Conservation (phyloP, 106 monocot genomes). For the Apostasia ramifera region DNA sequence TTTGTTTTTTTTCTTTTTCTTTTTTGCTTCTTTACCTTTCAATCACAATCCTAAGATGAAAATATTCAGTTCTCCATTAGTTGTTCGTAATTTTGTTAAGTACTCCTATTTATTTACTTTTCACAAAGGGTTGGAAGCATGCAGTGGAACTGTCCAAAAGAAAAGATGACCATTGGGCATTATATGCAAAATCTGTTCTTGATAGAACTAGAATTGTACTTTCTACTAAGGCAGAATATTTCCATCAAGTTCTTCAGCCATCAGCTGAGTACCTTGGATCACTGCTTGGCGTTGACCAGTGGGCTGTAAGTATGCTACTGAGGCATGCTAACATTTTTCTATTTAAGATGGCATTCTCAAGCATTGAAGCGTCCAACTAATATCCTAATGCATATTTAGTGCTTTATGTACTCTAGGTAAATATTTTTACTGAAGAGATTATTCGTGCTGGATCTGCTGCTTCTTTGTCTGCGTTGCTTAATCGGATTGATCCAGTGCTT, state of each 20-base stretch:
- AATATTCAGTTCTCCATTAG: not conserved
- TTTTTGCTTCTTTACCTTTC: no score
- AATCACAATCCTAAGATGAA: no score
- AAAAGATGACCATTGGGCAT: constrained; percentile 79
- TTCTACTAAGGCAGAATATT: constrained; percentile 79
- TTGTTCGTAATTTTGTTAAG: not conserved
- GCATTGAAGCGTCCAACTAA: not conserved
- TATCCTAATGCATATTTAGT: not conserved
- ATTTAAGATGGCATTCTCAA: not conserved
- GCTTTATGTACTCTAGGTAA: constrained; percentile 35
- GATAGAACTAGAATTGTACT: constrained; percentile 87
- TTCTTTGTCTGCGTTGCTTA: constrained; percentile 79
- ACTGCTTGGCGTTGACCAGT: constrained; percentile 67
- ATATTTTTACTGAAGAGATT: constrained; percentile 95
- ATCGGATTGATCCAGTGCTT: constrained; percentile 89
- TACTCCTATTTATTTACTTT: not conserved
- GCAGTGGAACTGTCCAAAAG: constrained; percentile 61
- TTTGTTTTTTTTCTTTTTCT: no score
- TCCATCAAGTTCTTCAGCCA: constrained; percentile 81
- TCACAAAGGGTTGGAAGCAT: constrained; percentile 80
- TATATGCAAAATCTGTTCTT: constrained; percentile 88
- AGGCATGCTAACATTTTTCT: not conserved
- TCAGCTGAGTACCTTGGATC: constrained; percentile 96
- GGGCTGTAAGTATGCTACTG: constrained; percentile 66
- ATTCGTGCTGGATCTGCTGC: constrained; percentile 97